These are phyloP conservation scores for Panaeolus cyanescens DNA, from an alignment of 768 basidiomycete species.

Conservation along the genomic window DNA sequence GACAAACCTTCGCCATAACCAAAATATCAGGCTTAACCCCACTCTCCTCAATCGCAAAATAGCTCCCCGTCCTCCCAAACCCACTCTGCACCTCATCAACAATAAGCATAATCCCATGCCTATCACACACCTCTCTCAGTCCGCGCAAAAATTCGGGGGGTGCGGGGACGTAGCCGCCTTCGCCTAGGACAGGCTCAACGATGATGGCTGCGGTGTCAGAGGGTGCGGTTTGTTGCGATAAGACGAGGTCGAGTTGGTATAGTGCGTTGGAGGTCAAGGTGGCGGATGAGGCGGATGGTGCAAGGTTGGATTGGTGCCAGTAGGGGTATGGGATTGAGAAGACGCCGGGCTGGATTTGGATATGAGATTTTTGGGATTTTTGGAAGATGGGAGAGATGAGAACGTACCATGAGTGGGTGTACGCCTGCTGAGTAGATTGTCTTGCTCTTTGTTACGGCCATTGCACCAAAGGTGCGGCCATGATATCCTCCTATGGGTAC, in stretches of 20 bases:
- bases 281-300: slow-evolving; percentile 53
- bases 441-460: slow-evolving; percentile 94
- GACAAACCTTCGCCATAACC: slow-evolving; percentile 80
- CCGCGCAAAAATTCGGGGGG: slow-evolving; percentile 80
- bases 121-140: slow-evolving; percentile 82
- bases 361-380: slow-evolving; percentile 5
- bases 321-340: slow-evolving; percentile 85
- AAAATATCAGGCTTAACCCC: slow-evolving; percentile 88
- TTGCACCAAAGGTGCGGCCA: slow-evolving; percentile 90
- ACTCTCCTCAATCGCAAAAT: slow-evolving; percentile 82
- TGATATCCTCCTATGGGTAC: slow-evolving; percentile 69
- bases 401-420: slow-evolving; percentile 79
- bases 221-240: slow-evolving; percentile 77
- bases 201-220: slow-evolving; percentile 91
- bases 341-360: slow-evolving; percentile 67
- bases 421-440: slow-evolving; percentile 83
- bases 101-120: slow-evolving; percentile 82
- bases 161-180: slow-evolving; percentile 94
- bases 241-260: slow-evolving; percentile 79
- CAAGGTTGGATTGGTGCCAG: slow-evolving; percentile 82
- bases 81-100: slow-evolving; percentile 90
- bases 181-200: slow-evolving; percentile 91
- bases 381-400: not conserved
- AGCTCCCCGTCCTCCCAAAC: slow-evolving; percentile 84
- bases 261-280: slow-evolving; percentile 65